Conservation (phyloP, 2,329 filamentous ascomycete genomes). For the Alternaria angustiovoidea region DNA sequence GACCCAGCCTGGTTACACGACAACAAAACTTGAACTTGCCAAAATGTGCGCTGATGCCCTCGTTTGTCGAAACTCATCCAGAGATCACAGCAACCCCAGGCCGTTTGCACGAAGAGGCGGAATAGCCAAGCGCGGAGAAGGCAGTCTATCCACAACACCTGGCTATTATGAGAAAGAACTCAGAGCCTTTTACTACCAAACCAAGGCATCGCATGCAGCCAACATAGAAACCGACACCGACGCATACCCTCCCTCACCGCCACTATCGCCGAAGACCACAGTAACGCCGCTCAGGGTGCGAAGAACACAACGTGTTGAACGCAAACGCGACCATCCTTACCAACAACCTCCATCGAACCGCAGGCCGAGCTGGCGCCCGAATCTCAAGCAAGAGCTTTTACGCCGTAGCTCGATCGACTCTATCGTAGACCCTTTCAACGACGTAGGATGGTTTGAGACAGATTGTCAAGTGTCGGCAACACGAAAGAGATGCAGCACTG, state of each 20-base stretch:
- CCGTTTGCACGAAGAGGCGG: constrained; percentile 39
- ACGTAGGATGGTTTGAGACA: constrained; percentile 1
- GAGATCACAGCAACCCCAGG: constrained; percentile 29
- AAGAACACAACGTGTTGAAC: constrained; percentile 9
- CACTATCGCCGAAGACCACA: constrained; percentile 28
- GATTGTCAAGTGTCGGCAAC: neutral
- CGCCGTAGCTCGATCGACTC: constrained; percentile 19
- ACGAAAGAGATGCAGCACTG: neutral
- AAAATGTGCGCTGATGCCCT: neutral
- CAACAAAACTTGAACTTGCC: neutral
- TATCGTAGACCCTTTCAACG: constrained; percentile 18
- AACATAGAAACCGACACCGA: constrained; percentile 19
- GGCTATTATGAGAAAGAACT: constrained; percentile 11
- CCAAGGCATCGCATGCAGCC: constrained; percentile 27
- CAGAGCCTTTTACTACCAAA: constrained; percentile 28
- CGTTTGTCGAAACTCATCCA: constrained; percentile 18
- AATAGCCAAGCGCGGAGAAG: constrained; percentile 35
- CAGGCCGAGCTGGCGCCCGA: constrained; percentile 35
- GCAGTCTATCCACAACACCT: constrained; percentile 21
- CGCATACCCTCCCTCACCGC: constrained; percentile 7
- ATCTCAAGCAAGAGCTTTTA: constrained; percentile 32
- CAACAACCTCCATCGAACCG: constrained; percentile 21
- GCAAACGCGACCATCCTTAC: constrained; percentile 19
- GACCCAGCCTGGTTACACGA: neutral
- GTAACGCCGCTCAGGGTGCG: constrained; percentile 5